These are phyloP conservation scores for Saccharomyces paradoxus DNA, from an alignment of 805 yeast genomes.

Conservation along the genomic window DNA sequence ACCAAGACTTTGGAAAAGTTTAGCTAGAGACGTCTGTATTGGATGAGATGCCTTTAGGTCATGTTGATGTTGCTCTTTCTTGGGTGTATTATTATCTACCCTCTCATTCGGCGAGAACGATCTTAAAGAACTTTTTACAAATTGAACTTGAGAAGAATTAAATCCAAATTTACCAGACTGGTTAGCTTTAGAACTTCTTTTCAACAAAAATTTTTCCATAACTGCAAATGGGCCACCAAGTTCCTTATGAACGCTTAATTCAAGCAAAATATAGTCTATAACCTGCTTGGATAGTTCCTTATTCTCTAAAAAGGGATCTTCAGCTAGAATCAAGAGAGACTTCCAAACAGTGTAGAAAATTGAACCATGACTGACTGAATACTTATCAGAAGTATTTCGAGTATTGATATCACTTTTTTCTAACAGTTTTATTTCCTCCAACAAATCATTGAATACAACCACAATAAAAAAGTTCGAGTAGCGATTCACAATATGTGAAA, in stretches of 20 bases:
- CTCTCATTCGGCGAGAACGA: constrained; percentile 8
- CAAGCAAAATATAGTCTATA: constrained; percentile 62
- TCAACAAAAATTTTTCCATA: constrained; percentile 55
- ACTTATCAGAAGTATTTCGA: constrained; percentile 38
- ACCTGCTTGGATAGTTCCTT: constrained; percentile 61
- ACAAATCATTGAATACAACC: constrained; percentile 76
- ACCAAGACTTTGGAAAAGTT: constrained; percentile 23
- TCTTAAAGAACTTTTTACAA: constrained; percentile 30
- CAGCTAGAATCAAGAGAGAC: constrained; percentile 65
- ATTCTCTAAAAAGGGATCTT: constrained; percentile 84
- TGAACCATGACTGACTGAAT: constrained; percentile 78
- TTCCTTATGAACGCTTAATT: constrained; percentile 43
- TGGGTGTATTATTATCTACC: neutral
- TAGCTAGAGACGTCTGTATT: constrained; percentile 21
- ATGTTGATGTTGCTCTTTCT: neutral
- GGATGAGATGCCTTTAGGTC: neutral
- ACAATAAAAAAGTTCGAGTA: constrained; percentile 72
- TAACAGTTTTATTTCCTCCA: constrained; percentile 63
- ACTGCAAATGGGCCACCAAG: constrained; percentile 57
- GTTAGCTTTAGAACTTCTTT: constrained; percentile 32
- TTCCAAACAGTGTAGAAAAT: constrained; percentile 84
- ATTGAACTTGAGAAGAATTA: constrained; percentile 28
- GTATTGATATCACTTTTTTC: constrained; percentile 31
- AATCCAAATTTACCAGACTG: constrained; percentile 8
- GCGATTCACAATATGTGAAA: constrained; percentile 63